Percentiles rank a stretch among this genome's conserved stretches.
Conservation (phyloP, 2,329 filamentous ascomycete genomes). For the Trichoderma koningiopsis region DNA sequence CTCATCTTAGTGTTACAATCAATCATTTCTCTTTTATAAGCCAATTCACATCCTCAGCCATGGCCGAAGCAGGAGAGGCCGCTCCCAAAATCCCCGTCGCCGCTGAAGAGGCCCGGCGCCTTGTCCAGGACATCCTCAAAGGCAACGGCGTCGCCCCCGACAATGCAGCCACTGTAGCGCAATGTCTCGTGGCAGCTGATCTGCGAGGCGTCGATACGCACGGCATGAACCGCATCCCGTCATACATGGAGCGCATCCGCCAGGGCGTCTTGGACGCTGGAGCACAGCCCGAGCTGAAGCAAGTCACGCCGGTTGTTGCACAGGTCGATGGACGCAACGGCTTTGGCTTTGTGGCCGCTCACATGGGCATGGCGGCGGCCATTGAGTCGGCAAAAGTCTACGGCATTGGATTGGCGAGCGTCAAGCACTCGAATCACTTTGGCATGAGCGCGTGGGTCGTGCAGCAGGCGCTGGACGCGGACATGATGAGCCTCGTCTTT, state of each 20-base stretch:
- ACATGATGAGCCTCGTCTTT: conserved; percentile 71
- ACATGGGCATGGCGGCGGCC: conserved; percentile 65
- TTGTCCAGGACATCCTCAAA: conserved; percentile 57
- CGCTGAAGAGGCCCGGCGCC: conserved; percentile 46
- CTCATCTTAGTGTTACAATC: background rate
- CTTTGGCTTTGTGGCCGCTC: conserved; percentile 74
- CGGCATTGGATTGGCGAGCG: conserved; percentile 74
- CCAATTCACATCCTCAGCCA: background rate
- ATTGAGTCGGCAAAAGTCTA: conserved; percentile 64
- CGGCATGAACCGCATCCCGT: conserved; percentile 74
- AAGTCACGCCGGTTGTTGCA: conserved; percentile 71
- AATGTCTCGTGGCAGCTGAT: conserved; percentile 71
- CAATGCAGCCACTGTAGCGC: conserved; percentile 65
- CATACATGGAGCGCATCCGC: conserved; percentile 73
- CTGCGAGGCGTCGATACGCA: conserved; percentile 80
- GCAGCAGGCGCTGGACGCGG: conserved; percentile 72
- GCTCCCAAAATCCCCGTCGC: conserved; percentile 34
- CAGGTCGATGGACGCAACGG: conserved; percentile 69
- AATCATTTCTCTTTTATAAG: background rate
- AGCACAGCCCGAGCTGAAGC: conserved; percentile 59
- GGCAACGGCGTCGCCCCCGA: conserved; percentile 61
- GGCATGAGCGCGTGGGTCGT: conserved; percentile 83
- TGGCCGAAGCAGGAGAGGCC: background rate
- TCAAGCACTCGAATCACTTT: conserved; percentile 80
- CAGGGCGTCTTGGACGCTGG: conserved; percentile 66